These are phyloP conservation scores for Diutina pseudorugosa DNA, from an alignment of 1,139 yeast species.

Conservation along the genomic window DNA sequence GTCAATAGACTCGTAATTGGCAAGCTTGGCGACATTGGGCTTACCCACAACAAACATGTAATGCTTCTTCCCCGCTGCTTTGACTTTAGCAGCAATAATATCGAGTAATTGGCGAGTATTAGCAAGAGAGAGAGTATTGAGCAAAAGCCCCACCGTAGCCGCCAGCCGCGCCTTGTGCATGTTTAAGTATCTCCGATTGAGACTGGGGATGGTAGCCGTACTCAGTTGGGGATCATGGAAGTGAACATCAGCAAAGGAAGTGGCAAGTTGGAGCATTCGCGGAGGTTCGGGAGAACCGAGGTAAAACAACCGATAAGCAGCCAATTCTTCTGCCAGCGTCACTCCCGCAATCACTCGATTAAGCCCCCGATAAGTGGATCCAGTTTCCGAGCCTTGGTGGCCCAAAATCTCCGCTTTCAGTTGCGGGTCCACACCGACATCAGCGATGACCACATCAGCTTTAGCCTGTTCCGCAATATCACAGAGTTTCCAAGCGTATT, in stretches of 20 bases:
- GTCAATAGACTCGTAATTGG: conserved; percentile 86
- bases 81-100: conserved; percentile 46
- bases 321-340: conserved; percentile 13
- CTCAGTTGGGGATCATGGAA: conserved; percentile 29
- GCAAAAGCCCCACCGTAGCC: conserved; percentile 81
- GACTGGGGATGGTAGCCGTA: conserved; percentile 59
- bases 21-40: conserved; percentile 95
- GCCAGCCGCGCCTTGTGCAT: conserved; percentile 88
- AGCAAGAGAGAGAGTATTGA: conserved; percentile 73
- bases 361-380: not conserved
- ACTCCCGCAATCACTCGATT: not conserved
- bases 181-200: conserved; percentile 71
- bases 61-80: conserved; percentile 75
- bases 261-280: conserved; percentile 58
- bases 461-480: conserved; percentile 15
- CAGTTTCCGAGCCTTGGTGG: too few species aligned
- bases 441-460: conserved; percentile 38
- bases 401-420: conserved; percentile 30
- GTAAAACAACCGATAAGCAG: conserved; percentile 48
- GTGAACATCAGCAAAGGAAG: conserved; percentile 47
- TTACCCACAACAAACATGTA: conserved; percentile 94
- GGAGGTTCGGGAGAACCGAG: conserved; percentile 70
- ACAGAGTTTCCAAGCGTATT: conserved; percentile 34
- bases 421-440: conserved; percentile 23
- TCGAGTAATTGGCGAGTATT: conserved; percentile 57